Percentiles rank a stretch among this genome's conserved stretches.
Conservation (phyloP, 768 basidiomycete species). For the Rhodosporidiobolus sp. region DNA sequence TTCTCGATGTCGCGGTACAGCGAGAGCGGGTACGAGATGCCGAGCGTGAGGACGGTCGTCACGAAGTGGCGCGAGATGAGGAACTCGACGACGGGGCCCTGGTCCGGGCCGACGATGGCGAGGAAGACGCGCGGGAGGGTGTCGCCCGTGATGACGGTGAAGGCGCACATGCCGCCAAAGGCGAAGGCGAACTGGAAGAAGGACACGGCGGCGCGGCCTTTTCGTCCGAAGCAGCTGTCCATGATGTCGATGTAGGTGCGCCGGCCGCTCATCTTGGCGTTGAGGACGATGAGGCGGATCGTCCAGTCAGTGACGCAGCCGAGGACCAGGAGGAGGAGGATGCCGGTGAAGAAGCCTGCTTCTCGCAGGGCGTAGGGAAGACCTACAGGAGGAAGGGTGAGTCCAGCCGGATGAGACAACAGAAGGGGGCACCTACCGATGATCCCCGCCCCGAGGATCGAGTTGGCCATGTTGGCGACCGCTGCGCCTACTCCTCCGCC, state of each 20-base stretch:
- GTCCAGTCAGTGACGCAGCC: constrained; percentile 95
- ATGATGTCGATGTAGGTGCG: constrained; percentile 50
- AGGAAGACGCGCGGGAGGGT: constrained; percentile 92
- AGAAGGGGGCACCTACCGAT: constrained; percentile 41
- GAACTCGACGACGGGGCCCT: constrained; percentile 69
- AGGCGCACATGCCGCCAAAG: constrained; percentile 97
- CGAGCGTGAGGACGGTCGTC: constrained; percentile 74
- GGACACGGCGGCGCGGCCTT: constrained; percentile 88
- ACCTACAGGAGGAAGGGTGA: constrained; percentile 53
- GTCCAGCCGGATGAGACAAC: constrained; percentile 7
- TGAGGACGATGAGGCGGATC: constrained; percentile 88
- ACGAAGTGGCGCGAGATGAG: constrained; percentile 84
- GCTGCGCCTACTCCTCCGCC: constrained; percentile 51
- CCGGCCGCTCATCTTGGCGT: constrained; percentile 90
- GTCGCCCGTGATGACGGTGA: constrained; percentile 95
- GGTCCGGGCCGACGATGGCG: constrained; percentile 63
- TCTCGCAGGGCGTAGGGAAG: constrained; percentile 90
- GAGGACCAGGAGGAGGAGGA: constrained; percentile 73
- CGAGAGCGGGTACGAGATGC: constrained; percentile 89
- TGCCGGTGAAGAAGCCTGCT: constrained; percentile 86
- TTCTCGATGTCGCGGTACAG: constrained; percentile 98
- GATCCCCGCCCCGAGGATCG: constrained; percentile 86
- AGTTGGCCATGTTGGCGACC: constrained; percentile 93
- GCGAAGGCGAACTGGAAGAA: constrained; percentile 98
- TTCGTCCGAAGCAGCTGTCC: constrained; percentile 63